These are phyloP conservation scores for Citrus sp. DNA, from an alignment of 345 rosid species.

Conservation along the genomic window DNA sequence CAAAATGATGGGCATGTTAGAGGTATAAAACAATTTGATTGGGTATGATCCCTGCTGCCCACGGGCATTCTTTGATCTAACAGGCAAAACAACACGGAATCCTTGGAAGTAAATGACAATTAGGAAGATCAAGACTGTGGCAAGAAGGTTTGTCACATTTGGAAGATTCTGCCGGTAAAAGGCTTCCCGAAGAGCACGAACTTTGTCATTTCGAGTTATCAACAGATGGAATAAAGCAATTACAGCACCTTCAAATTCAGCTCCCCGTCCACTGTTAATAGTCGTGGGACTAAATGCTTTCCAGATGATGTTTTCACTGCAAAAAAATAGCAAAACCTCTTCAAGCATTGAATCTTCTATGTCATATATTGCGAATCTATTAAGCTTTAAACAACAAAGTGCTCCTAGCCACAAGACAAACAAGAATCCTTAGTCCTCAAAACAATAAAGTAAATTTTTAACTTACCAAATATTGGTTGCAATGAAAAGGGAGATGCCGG, in stretches of 20 bases:
- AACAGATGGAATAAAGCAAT: conserved; percentile 79
- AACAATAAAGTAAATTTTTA: not conserved
- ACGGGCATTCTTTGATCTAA: conserved; percentile 90
- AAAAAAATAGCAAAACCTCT: conserved; percentile 3
- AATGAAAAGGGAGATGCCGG: conserved; percentile 87
- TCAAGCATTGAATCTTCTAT: not conserved
- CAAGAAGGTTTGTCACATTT: conserved; percentile 80
- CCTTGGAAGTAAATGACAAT: conserved; percentile 95
- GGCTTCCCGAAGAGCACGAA: conserved; percentile 78
- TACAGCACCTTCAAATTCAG: conserved; percentile 93
- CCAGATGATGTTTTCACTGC: conserved; percentile 86
- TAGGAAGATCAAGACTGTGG: conserved; percentile 74
- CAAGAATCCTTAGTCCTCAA: not conserved
- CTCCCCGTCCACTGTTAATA: conserved; percentile 84
- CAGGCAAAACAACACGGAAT: conserved; percentile 86
- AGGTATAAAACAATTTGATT: conserved; percentile 83
- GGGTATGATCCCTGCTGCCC: conserved; percentile 94
- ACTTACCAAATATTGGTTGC: conserved; percentile 83
- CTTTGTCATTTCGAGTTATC: conserved; percentile 73
- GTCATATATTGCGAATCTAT: not conserved
- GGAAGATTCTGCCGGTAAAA: conserved; percentile 90
- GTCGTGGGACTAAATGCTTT: conserved; percentile 90
- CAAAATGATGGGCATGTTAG: conserved; percentile 88
- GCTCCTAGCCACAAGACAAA: not conserved
- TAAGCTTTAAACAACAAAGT: not conserved